Percentiles rank a stretch among this genome's conserved stretches.
phyloP scores from a whole-genome alignment of 1,139 yeast genomes.

The Candida frijolesensis region DNA sequence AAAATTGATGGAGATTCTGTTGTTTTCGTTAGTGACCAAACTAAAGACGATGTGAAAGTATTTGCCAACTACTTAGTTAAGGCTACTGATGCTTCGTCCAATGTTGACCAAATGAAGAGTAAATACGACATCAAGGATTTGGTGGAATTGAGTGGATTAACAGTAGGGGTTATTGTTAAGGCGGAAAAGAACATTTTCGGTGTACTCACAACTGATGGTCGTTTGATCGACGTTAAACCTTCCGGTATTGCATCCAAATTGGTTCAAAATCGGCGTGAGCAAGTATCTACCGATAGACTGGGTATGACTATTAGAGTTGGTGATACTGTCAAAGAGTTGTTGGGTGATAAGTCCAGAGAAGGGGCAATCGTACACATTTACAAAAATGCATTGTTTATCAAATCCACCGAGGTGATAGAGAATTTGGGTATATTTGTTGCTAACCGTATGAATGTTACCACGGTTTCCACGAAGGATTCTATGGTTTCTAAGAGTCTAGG shows the following conservation, averaged over 20 bases:
- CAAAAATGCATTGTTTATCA: conserved; percentile 75
- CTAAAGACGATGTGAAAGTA: conserved; percentile 84
- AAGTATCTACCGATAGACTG: conserved; percentile 82
- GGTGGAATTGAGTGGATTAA: conserved; percentile 83
- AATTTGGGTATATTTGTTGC: conserved; percentile 91
- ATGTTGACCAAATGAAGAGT: conserved; percentile 47
- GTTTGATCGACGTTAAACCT: conserved; percentile 70
- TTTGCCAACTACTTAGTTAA: conserved; percentile 86
- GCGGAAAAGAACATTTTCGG: conserved; percentile 87
- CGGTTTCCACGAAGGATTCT: conserved; percentile 82
- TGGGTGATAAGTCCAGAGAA: conserved; percentile 67
- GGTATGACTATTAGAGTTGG: conserved; percentile 88
- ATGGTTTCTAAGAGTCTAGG: conserved; percentile 55
- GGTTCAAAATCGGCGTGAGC: conserved; percentile 62
- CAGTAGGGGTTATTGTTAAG: conserved; percentile 86
- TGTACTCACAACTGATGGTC: conserved; percentile 84
- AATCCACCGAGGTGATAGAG: conserved; percentile 76
- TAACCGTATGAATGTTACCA: conserved; percentile 72
- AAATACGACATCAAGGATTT: conserved; percentile 86
- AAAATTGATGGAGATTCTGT: conserved; percentile 82
- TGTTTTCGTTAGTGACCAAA: conserved; percentile 85
- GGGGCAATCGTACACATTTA: conserved; percentile 88
- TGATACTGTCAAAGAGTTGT: conserved; percentile 82
- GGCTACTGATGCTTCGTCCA: conserved; percentile 69
- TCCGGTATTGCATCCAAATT: conserved; percentile 80